Percentiles rank a stretch among this genome's conserved stretches.
phyloP scores from a whole-genome alignment of 2,329 filamentous ascomycete genomes.

The Trichoderma cornu-damae region DNA sequence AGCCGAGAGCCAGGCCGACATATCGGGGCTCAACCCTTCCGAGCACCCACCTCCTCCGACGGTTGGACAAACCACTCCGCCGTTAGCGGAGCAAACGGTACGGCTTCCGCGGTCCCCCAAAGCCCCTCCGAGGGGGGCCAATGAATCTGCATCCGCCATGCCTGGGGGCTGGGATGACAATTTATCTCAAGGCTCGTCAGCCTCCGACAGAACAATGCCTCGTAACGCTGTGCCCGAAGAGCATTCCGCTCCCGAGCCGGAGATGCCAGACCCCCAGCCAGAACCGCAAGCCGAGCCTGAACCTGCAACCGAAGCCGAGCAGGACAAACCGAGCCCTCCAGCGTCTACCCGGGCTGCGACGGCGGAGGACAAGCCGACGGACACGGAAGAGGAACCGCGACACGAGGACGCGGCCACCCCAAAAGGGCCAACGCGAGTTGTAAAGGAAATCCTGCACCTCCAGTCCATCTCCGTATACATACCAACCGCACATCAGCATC shows the following conservation, averaged over 20 bases:
- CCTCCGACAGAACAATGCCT: conserved; percentile 17
- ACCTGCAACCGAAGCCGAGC: background rate
- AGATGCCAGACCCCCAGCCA: background rate
- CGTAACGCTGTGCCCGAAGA: background rate
- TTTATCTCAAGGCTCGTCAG: conserved; percentile 16
- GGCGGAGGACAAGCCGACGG: background rate
- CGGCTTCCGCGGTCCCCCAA: background rate
- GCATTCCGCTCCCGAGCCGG: conserved; percentile 16
- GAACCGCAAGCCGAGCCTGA: background rate
- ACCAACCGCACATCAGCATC: conserved; percentile 45
- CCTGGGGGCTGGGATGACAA: conserved; percentile 48
- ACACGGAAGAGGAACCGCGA: conserved; percentile 20
- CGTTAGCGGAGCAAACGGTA: background rate
- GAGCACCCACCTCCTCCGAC: background rate
- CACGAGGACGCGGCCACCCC: conserved; percentile 45
- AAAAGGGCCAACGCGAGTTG: conserved; percentile 48
- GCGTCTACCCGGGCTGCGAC: conserved; percentile 28
- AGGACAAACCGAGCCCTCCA: conserved; percentile 27
- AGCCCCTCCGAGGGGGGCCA: conserved; percentile 16
- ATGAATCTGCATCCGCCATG: conserved; percentile 32
- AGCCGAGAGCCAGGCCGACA: conserved; percentile 29
- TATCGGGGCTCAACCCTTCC: conserved; percentile 4
- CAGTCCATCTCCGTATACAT: conserved; percentile 50
- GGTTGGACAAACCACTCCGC: background rate
- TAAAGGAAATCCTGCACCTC: conserved; percentile 51